A percentile compares a stretch with the other conserved stretches of the same genome.
phyloP scores from a whole-genome alignment of 2,329 filamentous ascomycete genomes.

The Dactylellina cionopaga region DNA sequence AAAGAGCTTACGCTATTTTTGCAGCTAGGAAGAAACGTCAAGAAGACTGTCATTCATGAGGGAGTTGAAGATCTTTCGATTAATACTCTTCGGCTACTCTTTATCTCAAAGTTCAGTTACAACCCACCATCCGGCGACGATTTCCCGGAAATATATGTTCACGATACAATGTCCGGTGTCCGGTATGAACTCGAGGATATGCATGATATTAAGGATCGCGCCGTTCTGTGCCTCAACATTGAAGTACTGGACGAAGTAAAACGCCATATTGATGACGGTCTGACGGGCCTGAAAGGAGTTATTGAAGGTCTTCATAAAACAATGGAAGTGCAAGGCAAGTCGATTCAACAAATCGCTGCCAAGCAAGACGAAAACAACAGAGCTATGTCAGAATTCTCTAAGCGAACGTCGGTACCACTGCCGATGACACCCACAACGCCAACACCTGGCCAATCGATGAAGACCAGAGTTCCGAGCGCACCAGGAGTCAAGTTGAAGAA shows the following conservation, averaged over 20 bases:
- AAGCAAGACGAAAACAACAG: constrained; percentile 88
- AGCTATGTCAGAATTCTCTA: constrained; percentile 72
- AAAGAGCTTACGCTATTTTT: constrained; percentile 94
- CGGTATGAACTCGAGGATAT: constrained; percentile 95
- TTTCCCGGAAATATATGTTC: constrained; percentile 95
- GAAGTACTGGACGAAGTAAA: constrained; percentile 96
- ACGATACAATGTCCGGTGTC: constrained; percentile 94
- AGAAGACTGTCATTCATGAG: constrained; percentile 89
- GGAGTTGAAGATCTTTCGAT: constrained; percentile 86
- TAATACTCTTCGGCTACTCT: constrained; percentile 88
- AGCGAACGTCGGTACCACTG: constrained; percentile 28
- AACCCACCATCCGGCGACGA: constrained; percentile 93
- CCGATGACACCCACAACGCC: constrained; percentile 48
- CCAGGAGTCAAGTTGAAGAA: constrained; percentile 27
- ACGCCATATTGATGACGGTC: constrained; percentile 90
- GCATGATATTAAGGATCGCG: constrained; percentile 89
- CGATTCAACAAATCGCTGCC: constrained; percentile 87
- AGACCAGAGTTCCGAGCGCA: not conserved
- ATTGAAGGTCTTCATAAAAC: constrained; percentile 87
- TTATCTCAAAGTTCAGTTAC: constrained; percentile 99
- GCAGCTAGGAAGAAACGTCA: constrained; percentile 96
- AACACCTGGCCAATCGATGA: constrained; percentile 20
- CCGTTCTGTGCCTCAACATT: constrained; percentile 92
- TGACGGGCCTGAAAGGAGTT: constrained; percentile 79
- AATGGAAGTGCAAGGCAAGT: constrained; percentile 81